Percentiles rank a stretch among this genome's conserved stretches.
Evolutionary conservation across 805 yeast species (phyloP).

Genomic region (Cyberlindnera amylophila): DNA sequence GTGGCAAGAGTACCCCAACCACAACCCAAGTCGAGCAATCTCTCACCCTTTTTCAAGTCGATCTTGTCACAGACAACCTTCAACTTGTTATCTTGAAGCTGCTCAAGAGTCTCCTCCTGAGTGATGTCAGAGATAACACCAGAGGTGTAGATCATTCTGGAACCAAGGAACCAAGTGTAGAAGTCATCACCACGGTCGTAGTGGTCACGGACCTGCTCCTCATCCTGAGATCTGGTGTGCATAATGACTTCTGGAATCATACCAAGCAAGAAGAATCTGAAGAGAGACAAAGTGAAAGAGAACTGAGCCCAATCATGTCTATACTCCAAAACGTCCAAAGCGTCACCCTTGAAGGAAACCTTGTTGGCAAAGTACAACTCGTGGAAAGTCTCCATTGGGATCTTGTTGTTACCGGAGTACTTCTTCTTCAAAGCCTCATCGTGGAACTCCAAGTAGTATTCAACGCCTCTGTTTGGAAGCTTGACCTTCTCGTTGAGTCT

Average conservation of each 20-base stretch:
- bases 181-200: constrained; percentile 96
- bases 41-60: constrained; percentile 67
- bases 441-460: constrained; percentile 78
- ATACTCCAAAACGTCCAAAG: constrained; percentile 76
- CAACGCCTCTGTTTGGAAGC: constrained; percentile 74
- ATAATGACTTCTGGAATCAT: constrained; percentile 90
- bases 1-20: constrained; percentile 96
- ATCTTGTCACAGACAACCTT: constrained; percentile 85
- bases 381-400: constrained; percentile 91
- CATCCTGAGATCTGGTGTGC: constrained; percentile 92
- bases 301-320: constrained; percentile 91
- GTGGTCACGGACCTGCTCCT: constrained; percentile 93
- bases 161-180: constrained; percentile 90
- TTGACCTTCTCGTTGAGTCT: constrained; percentile 73
- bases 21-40: constrained; percentile 81
- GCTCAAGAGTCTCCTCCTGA: constrained; percentile 68
- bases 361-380: constrained; percentile 80
- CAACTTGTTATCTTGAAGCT: constrained; percentile 86
- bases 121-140: constrained; percentile 75
- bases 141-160: constrained; percentile 90
- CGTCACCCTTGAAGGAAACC: constrained; percentile 85
- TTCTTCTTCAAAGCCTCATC: constrained; percentile 62
- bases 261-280: constrained; percentile 77
- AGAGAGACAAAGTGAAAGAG: constrained; percentile 70
- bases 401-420: constrained; percentile 70